Conservation (phyloP, 1,284 basidiomycete species). For the Boletus smithii region DNA sequence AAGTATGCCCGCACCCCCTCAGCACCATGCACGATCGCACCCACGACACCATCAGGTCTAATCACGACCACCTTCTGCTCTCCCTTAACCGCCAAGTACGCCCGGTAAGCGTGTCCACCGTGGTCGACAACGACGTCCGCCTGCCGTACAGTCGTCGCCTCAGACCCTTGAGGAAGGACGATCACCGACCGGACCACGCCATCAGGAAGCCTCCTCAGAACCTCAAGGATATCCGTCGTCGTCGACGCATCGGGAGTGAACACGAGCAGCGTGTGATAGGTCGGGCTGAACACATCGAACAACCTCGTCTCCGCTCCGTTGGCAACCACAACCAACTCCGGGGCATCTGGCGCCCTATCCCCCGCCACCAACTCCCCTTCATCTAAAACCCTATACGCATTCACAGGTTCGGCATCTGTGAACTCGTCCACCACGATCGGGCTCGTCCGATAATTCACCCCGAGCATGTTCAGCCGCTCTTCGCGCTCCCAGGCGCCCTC, state of each 20-base stretch:
- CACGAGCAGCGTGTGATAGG: constrained; percentile 23
- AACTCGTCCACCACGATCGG: constrained; percentile 31
- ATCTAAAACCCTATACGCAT: constrained; percentile 14
- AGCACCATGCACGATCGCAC: constrained; percentile 31
- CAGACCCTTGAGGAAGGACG: constrained; percentile 12
- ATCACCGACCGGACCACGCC: constrained; percentile 5
- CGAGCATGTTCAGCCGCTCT: constrained; percentile 28
- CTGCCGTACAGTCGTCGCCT: not conserved
- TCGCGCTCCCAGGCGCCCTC: constrained; percentile 11
- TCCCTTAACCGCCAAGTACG: constrained; percentile 18
- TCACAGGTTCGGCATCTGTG: not conserved
- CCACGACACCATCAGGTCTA: constrained; percentile 39
- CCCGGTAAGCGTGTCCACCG: constrained; percentile 22
- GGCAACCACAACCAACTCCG: not conserved
- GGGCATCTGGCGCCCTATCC: constrained; percentile 20
- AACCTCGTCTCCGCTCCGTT: constrained; percentile 9
- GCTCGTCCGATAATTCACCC: constrained; percentile 36
- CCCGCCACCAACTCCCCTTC: constrained; percentile 16
- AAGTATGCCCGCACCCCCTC: constrained; percentile 7
- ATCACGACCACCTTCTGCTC: constrained; percentile 26
- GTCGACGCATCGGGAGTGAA: constrained; percentile 13
- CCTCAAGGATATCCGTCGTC: constrained; percentile 7
- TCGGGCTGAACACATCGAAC: constrained; percentile 24
- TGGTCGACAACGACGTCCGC: constrained; percentile 14
- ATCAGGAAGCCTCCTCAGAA: constrained; percentile 1